Percentiles rank a stretch among this genome's conserved stretches.
Conservation (phyloP, 2,329 filamentous ascomycete genomes). For the Talaromyces sp. region DNA sequence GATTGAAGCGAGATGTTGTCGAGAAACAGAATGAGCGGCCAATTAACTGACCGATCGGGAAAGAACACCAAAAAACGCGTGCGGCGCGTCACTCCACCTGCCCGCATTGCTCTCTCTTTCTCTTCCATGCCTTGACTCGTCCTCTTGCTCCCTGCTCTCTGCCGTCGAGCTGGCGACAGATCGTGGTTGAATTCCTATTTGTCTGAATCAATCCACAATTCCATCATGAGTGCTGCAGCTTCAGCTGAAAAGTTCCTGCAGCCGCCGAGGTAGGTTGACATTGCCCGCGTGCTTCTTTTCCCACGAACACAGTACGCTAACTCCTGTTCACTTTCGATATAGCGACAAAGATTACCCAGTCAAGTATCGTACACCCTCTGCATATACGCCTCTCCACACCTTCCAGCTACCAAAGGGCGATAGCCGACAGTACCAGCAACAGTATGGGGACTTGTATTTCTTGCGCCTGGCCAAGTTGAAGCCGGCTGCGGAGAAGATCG, state of each 20-base stretch:
- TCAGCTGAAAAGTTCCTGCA: conserved; percentile 6
- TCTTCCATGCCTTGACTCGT: neutral
- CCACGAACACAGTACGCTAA: no score
- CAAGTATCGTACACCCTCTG: conserved; percentile 50
- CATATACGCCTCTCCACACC: conserved; percentile 69
- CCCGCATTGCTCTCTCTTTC: neutral
- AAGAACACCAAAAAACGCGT: conserved; percentile 9
- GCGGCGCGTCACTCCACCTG: conserved; percentile 6
- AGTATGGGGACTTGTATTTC: conserved; percentile 98
- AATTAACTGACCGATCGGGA: neutral
- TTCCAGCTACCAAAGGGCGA: conserved; percentile 64
- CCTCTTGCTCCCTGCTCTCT: neutral
- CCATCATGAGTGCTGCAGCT: conserved; percentile 5
- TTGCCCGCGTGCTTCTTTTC: neutral
- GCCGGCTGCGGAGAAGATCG: conserved; percentile 69
- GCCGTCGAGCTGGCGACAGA: neutral
- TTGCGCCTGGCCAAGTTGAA: conserved; percentile 82
- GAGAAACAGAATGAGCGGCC: neutral
- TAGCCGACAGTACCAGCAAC: conserved; percentile 74
- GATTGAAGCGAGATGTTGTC: neutral
- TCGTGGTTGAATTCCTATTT: neutral
- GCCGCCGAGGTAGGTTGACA: conserved; percentile 7
- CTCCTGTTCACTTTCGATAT: neutral
- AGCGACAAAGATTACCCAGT: conserved; percentile 24
- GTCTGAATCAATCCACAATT: neutral